Evolutionary conservation across 2,329 filamentous ascomycete genomes (phyloP).

Genomic region (Rutstroemia sp.): DNA sequence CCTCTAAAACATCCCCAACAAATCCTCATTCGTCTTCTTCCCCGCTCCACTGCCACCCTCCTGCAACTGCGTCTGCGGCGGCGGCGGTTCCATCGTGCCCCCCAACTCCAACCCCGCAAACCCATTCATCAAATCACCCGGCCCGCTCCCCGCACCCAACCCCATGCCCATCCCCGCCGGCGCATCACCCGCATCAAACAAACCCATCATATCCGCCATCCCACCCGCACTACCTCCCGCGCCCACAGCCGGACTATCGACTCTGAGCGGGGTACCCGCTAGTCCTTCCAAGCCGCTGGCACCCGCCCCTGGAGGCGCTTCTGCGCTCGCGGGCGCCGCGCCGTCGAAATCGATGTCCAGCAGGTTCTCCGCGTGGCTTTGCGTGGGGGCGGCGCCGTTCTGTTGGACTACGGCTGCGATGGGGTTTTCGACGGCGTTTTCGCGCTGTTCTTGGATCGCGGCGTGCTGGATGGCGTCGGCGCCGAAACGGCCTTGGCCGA

Average conservation of each 20-base stretch:
- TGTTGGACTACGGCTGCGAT: constrained; percentile 78
- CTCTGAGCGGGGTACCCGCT: constrained; percentile 59
- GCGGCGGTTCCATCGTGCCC: constrained; percentile 55
- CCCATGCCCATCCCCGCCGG: constrained; percentile 10
- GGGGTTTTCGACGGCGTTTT: constrained; percentile 89
- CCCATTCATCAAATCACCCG: constrained; percentile 56
- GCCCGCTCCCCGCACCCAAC: constrained; percentile 13
- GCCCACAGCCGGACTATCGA: constrained; percentile 50
- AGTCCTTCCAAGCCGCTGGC: constrained; percentile 44
- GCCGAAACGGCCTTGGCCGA: constrained; percentile 88
- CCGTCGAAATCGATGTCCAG: constrained; percentile 96
- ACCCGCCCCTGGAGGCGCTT: constrained; percentile 49
- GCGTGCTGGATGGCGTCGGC: constrained; percentile 91
- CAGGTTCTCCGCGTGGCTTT: constrained; percentile 86
- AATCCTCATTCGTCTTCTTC: constrained; percentile 52
- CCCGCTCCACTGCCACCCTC: constrained; percentile 16
- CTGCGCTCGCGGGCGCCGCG: constrained; percentile 79
- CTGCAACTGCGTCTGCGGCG: constrained; percentile 51
- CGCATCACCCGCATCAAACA: constrained; percentile 44
- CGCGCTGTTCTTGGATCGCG: constrained; percentile 90
- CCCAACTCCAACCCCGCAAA: constrained; percentile 76
- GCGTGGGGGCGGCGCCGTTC: constrained; percentile 48
- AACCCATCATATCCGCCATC: constrained; percentile 74
- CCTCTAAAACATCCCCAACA: constrained; percentile 48
- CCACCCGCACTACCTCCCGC: constrained; percentile 40